Conservation (phyloP, 768 basidiomycete species). For the Russula ochroleuca region DNA sequence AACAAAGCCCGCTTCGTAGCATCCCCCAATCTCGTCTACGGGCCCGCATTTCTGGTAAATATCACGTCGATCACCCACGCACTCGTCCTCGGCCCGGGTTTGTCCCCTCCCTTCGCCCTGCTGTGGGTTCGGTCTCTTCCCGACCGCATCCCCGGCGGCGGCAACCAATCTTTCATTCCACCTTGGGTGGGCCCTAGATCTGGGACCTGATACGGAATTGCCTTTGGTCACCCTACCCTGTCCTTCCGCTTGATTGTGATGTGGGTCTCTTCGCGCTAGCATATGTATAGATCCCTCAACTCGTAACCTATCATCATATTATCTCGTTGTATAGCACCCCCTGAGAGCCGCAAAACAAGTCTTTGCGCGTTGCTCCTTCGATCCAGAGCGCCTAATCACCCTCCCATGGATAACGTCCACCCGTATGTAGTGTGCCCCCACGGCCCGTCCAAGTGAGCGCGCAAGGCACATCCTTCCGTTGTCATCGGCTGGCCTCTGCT, state of each 20-base stretch:
- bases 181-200: slow-evolving; percentile 12
- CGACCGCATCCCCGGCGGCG: slow-evolving; percentile 17
- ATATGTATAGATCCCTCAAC: background rate
- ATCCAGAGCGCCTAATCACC: background rate
- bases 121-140: background rate
- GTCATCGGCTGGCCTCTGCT: slow-evolving; percentile 6
- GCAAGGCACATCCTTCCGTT: slow-evolving; percentile 15
- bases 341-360: background rate
- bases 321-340: background rate
- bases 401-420: background rate
- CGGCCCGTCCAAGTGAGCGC: background rate
- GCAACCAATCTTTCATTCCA: slow-evolving; percentile 6
- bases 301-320: background rate
- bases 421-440: background rate
- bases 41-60: slow-evolving; percentile 2
- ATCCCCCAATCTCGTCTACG: background rate
- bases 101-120: background rate
- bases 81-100: slow-evolving; percentile 6
- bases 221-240: background rate
- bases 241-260: slow-evolving; percentile 6
- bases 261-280: slow-evolving; percentile 1
- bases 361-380: slow-evolving; percentile 1
- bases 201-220: slow-evolving; percentile 14
- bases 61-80: slow-evolving; percentile 11
- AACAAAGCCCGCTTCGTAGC: background rate